Base-by-base conservation (phyloP, 2,329 filamentous ascomycete species). In the Myriosclerotinia scirpicola region DNA sequence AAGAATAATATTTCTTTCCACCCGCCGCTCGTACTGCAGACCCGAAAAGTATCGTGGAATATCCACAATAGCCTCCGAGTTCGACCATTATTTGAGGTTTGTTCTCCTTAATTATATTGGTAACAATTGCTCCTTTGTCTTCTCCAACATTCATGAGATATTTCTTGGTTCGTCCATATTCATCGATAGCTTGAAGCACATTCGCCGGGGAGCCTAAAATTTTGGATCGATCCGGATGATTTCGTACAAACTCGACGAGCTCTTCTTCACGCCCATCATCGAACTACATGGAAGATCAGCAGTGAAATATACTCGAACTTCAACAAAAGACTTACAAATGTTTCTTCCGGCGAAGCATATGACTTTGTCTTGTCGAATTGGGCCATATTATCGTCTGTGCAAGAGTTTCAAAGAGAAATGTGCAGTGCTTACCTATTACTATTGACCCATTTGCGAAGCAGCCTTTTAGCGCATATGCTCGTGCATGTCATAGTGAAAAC, bases 101-200 rank as follows among this genome's bases (percentile, higher is more conserved):
- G 58, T 83, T 79, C 69, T 90, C 80, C 26, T 80, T 80, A 67
- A 95, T 93, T 50, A 93, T 77, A 40, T 90, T 82, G 11, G 83
- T 83, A 1, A 94, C 85, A 64, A 92, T 88, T 69, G 82, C 83
- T 56, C 90, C 90, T 78, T 95, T 95, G 73, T 87, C 82, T 71
- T 87, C 83, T 52, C 91, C 91, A 2, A 95, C 86, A 70, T 93
- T 94, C 88, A 94, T 94, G 62, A 94, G 83, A 69, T 89, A 90
- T 75, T 88, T 90, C 69, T 85, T 82, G 3, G 84, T 87, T 54
- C 84, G 79, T 15, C 80, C 85, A 76, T 83, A 94, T 63, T 90
- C 85, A 73, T 94, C 90, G 75, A 94, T 92, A 38, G 85, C 85
- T 36, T 82, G 80, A 0, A 93, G 80, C 1, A 94, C 84, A 66